Evolutionary conservation across 2,329 filamentous ascomycete species (phyloP).

Genomic region (Stagonosporopsis rhizophila): DNA sequence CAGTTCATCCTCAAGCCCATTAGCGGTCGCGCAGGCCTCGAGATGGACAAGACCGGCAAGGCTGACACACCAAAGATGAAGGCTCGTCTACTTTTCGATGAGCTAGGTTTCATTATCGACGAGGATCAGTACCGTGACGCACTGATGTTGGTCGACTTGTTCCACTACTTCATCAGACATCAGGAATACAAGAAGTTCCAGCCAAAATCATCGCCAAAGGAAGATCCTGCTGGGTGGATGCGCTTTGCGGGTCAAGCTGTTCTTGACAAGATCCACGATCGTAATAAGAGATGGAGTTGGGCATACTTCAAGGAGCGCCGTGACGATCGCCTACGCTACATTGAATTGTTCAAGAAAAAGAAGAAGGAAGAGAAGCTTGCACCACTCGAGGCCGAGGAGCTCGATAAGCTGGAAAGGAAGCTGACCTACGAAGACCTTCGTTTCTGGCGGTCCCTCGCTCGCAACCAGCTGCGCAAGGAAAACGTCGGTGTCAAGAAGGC

Average conservation of each 20-base stretch:
- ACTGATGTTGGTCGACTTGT: conserved; percentile 96
- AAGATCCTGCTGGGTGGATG: conserved; percentile 92
- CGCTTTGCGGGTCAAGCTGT: conserved; percentile 90
- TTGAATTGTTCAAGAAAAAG: conserved; percentile 94
- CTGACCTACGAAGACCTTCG: conserved; percentile 92
- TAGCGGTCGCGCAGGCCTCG: conserved; percentile 91
- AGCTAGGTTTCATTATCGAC: conserved; percentile 96
- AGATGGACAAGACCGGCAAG: conserved; percentile 91
- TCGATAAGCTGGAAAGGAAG: conserved; percentile 83
- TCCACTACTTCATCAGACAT: conserved; percentile 97
- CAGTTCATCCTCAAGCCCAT: conserved; percentile 98
- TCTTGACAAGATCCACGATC: conserved; percentile 91
- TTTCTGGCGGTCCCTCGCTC: conserved; percentile 94
- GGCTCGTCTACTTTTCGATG: conserved; percentile 89
- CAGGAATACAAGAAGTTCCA: conserved; percentile 96
- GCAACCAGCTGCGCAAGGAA: conserved; percentile 94
- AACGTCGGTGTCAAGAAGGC: conserved; percentile 85
- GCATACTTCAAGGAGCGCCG: conserved; percentile 91
- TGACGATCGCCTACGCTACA: conserved; percentile 88
- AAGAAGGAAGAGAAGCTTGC: conserved; percentile 73
- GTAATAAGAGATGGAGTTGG: conserved; percentile 94
- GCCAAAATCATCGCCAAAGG: conserved; percentile 83
- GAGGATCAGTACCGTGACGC: conserved; percentile 97
- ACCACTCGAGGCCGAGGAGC: conserved; percentile 72
- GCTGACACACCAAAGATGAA: conserved; percentile 83